Evolutionary conservation across 805 yeast genomes (phyloP), one percentile per base, ranked within the genome.

Genomic region (Saccharomycopsis capsularis): DNA sequence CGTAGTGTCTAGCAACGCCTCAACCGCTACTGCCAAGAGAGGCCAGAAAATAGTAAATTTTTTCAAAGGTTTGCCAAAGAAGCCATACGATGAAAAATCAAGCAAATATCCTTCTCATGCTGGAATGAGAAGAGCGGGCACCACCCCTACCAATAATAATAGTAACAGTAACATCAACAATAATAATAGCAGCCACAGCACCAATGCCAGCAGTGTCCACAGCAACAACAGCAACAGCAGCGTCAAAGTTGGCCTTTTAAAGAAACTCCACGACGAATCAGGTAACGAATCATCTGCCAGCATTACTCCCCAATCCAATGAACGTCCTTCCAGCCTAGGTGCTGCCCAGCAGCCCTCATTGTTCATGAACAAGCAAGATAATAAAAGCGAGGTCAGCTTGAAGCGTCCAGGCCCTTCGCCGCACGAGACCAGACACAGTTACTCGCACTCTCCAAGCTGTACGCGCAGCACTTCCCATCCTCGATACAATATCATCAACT

Each of bases 31-130:
- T 22, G 34, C 19, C 13, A 43, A 32, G 43, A 48, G 43, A 43
- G 44, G 47, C 16, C 43, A 40, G 11, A 48, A 48, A 21, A 21
- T 48, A 22, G 44, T 42, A 4, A 48, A 44, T 40, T 48, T 48
- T 25, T 43, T 48, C 45, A 48, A 48, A 47, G 30, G 32, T 11
- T 25, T 44, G 21, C 39, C 36, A 22, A 42, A 42, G 19, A 42
- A 42, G 16, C 45, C 29, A 11, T 22, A 42, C 4, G 16, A 30
- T 3, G 45, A 42, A 23, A 42, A 35, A 42, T 21, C 15, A 27
- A 22, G 32, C n/a, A 38, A 38, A 21, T 38, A 38, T 9, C 11
- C 19, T 19, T 38, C 41, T 9, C 7, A 25, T 13, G 21, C 19
- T 25, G 7, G 4, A 23, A 23, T 24, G 40, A 32, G 47, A 44